Percentiles rank a stretch among this genome's conserved stretches.
These are phyloP conservation scores for Wickerhamiella azyma DNA, from an alignment of 805 yeast genomes.

Conservation along the genomic window DNA sequence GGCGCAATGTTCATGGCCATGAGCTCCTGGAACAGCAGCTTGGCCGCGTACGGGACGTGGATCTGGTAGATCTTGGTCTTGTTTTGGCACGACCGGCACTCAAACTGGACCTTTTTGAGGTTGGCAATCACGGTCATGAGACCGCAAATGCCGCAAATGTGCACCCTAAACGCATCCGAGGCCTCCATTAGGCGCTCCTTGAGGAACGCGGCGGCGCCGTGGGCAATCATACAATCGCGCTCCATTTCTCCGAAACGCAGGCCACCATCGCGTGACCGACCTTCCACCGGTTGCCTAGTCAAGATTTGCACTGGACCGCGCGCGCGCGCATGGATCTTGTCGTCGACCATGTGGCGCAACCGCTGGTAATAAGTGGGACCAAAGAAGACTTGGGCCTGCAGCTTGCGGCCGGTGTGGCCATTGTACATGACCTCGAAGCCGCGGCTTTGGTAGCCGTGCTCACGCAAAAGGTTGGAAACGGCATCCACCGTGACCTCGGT, in stretches of 20 bases:
- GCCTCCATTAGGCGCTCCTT: slow-evolving; percentile 98
- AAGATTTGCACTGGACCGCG: slow-evolving; percentile 97
- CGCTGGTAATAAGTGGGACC: slow-evolving; percentile 99
- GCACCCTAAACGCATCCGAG: slow-evolving; percentile 96
- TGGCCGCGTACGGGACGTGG: slow-evolving; percentile 97
- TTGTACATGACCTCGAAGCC: slow-evolving; percentile 98
- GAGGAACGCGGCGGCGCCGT: slow-evolving; percentile 97
- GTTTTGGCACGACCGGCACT: slow-evolving; percentile 96
- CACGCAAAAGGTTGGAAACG: slow-evolving; percentile 78
- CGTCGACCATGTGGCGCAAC: slow-evolving; percentile 98
- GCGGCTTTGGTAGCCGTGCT: slow-evolving; percentile 93
- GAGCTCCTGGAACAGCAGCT: slow-evolving; percentile 92
- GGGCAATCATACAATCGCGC: slow-evolving; percentile 99
- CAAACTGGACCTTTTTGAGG: slow-evolving; percentile 92
- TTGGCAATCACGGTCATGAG: slow-evolving; percentile 96
- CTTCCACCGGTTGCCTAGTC: slow-evolving; percentile 98
- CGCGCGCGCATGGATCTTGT: slow-evolving; percentile 97
- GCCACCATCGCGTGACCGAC: slow-evolving; percentile 99
- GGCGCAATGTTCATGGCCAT: slow-evolving; percentile 99
- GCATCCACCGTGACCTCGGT: slow-evolving; percentile 98
- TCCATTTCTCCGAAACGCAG: slow-evolving; percentile 99
- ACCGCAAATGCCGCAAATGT: slow-evolving; percentile 97
- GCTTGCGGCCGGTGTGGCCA: slow-evolving; percentile 96
- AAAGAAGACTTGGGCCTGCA: slow-evolving; percentile 96
- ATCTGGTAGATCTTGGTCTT: slow-evolving; percentile 96